phyloP scores from a whole-genome alignment of 192 early-diverging fungal genomes.

The Entophlyctis luteolus region DNA sequence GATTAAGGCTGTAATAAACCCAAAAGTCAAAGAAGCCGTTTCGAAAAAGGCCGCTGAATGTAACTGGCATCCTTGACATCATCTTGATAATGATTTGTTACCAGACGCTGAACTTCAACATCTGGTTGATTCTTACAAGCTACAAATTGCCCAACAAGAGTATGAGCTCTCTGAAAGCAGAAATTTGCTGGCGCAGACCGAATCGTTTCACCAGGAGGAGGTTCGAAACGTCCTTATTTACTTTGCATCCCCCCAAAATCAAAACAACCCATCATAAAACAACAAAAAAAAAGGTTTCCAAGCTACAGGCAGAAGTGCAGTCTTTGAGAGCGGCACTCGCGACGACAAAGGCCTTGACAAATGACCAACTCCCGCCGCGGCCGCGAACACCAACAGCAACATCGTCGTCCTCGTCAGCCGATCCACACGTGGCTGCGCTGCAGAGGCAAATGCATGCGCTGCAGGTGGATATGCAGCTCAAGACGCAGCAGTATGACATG shows the following conservation, averaged over 20 bases:
- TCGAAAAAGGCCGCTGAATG: slow-evolving; percentile 23
- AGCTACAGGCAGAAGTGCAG: slow-evolving; percentile 30
- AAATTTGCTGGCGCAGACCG: slow-evolving; percentile 21
- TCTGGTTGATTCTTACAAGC: slow-evolving; percentile 15
- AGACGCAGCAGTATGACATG: slow-evolving; percentile 5
- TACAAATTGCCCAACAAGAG: slow-evolving; percentile 20
- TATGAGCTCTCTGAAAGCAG: slow-evolving; percentile 11
- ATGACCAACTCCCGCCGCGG: background rate
- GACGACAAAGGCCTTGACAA: background rate
- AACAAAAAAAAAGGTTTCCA: slow-evolving; percentile 8
- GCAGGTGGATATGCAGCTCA: slow-evolving; percentile 1
- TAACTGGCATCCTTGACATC: background rate
- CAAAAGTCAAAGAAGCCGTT: slow-evolving; percentile 9
- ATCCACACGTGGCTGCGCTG: background rate
- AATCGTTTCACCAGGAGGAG: slow-evolving; percentile 19
- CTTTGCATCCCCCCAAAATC: background rate
- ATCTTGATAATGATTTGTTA: background rate
- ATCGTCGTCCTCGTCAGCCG: background rate
- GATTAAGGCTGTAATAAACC: slow-evolving; percentile 23
- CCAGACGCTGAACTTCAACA: slow-evolving; percentile 14
- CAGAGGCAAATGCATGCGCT: background rate
- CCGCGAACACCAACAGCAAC: background rate
- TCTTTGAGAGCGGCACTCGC: slow-evolving; percentile 29
- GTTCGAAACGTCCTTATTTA: background rate
- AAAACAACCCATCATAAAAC: background rate